Evolutionary conservation across 257 asterid genomes (phyloP), one percentile per base, ranked within the genome.

Genomic region (Ajuga chamaepitys): DNA sequence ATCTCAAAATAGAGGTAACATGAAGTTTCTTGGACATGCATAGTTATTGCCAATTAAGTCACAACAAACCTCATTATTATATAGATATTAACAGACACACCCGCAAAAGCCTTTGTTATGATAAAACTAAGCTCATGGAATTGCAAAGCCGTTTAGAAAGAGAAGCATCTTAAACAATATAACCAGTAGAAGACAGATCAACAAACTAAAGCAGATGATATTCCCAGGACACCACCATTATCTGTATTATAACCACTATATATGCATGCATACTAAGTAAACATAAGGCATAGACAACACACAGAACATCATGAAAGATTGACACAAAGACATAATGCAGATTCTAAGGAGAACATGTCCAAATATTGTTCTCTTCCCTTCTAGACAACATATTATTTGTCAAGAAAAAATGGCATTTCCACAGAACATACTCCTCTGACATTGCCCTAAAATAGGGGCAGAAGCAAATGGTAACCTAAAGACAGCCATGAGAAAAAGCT

Each of bases 161-260:
- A 51, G 40, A 37, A 57, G 41, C 54, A 65, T 57, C 30, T 66
- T 64, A 59, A 54, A 56, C 28, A 63, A 14, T 26, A 70, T 54
- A 16, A 55, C 26, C 13, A 24, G 16, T 35, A 35, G 47, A 52
- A 22, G 53, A 38, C 62, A 28, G n/a, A 42, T 35, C 44, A 37
- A 34, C 12, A 37, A 9, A 59, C 12, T 26, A 16, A 12, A 45
- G 58, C 32, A 44, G 14, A 13, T 46, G 20, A 25, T 56, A 53
- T 44, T 58, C 20, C 21, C 40, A 40, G 51, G 52, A 55, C 11
- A 13, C 26, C 60, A 44, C 25, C 16, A 51, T 50, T 46, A 40
- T 18, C 26, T 14, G 17, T 3, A 14, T 26, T 32, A 66, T 46
- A 53, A 25, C 37, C 3, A 28, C 5, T 1, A 20, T 35, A 40